A percentile compares a stretch with the other conserved stretches of the same genome.
phyloP scores from a whole-genome alignment of 177 flowering plant species.

The Vitis hybrid region DNA sequence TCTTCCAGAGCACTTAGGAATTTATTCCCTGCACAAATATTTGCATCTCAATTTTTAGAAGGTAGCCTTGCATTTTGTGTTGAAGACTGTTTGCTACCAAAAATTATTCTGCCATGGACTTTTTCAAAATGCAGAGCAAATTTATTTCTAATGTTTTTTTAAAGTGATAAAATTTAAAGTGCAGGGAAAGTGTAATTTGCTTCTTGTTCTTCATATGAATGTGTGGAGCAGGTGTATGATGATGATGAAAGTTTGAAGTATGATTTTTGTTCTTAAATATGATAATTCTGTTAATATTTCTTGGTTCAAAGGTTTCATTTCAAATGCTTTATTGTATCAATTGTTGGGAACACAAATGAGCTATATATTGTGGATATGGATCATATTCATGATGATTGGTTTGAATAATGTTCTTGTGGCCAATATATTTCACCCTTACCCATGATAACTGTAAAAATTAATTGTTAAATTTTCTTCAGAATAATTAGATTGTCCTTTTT shows the following conservation, averaged over 20 bases:
- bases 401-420: too few relatives aligned
- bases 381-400: background rate
- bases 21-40: background rate
- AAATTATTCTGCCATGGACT: too few relatives aligned
- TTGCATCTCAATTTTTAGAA: background rate
- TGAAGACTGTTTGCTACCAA: too few relatives aligned
- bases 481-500: background rate
- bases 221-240: background rate
- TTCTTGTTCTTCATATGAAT: background rate
- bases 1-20: background rate
- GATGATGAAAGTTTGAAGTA: background rate
- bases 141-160: too few relatives aligned
- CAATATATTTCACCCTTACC: too few relatives aligned
- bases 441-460: background rate
- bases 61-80: too few relatives aligned
- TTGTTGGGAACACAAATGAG: background rate
- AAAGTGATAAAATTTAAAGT: too few relatives aligned
- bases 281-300: background rate
- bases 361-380: too few relatives aligned
- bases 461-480: background rate
- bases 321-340: background rate
- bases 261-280: background rate
- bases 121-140: too few relatives aligned
- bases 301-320: background rate
- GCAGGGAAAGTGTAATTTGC: background rate